Conservation (phyloP, 345 rosid species). For the Raphanus raphanistrum region DNA sequence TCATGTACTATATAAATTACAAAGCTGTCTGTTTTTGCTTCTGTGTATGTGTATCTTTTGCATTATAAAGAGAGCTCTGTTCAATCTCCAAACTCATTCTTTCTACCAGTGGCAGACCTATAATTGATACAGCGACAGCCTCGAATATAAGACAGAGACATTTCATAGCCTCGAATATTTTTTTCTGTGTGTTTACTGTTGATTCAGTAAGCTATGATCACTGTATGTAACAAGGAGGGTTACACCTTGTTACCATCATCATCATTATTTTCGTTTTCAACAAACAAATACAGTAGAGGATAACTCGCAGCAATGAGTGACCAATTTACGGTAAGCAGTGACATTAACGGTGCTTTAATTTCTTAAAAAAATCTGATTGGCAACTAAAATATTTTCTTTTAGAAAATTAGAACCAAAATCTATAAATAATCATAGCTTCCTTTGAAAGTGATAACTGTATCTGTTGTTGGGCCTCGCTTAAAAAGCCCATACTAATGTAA, state of each 20-base stretch:
- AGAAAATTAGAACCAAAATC: not conserved
- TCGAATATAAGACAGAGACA: not conserved
- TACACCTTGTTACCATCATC: constrained; percentile 9
- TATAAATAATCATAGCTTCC: not conserved
- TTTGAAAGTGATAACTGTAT: no score
- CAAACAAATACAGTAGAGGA: constrained; percentile 66
- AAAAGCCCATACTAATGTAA: no score
- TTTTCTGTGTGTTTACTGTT: not conserved
- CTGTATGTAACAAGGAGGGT: not conserved
- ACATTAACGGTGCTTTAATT: no score
- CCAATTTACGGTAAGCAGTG: constrained; percentile 61
- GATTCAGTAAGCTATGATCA: not conserved
- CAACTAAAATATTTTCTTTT: not conserved
- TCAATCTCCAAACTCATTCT: not conserved
- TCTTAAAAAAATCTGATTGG: no score
- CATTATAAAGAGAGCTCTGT: not conserved
- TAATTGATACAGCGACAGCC: not conserved
- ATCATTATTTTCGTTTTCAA: constrained; percentile 47
- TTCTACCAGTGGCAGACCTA: not conserved
- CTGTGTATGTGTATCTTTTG: not conserved
- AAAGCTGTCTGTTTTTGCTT: constrained; percentile 10
- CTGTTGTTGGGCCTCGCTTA: no score
- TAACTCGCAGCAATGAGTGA: constrained; percentile 43
- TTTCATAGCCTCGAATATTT: not conserved
- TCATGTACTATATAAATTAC: constrained; percentile 10